phyloP scores from a whole-genome alignment of 805 yeast genomes.

The Henningerozyma blattae region DNA sequence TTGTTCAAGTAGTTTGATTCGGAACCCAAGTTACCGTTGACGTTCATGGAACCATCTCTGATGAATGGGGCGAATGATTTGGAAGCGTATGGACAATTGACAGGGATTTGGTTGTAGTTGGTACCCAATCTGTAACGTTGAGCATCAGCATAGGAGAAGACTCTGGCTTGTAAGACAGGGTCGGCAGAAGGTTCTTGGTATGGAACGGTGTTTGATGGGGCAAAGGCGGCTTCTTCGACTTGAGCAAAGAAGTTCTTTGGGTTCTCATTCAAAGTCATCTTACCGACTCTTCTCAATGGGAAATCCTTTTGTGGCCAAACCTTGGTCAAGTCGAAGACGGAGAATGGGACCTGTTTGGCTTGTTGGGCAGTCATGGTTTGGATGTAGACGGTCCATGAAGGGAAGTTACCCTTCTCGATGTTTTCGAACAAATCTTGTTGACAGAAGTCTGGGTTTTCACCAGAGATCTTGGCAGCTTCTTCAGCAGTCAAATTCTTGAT shows the following conservation, averaged over 20 bases:
- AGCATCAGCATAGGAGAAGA: slow-evolving; percentile 76
- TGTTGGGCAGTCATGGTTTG: slow-evolving; percentile 81
- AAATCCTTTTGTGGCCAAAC: slow-evolving; percentile 83
- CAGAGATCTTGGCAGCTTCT: slow-evolving; percentile 56
- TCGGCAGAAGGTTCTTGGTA: slow-evolving; percentile 75
- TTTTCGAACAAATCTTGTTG: slow-evolving; percentile 70
- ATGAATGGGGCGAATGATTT: slow-evolving; percentile 54
- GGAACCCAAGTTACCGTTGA: slow-evolving; percentile 60
- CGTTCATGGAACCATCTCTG: slow-evolving; percentile 73
- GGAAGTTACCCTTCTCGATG: slow-evolving; percentile 66
- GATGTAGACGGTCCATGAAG: slow-evolving; percentile 76
- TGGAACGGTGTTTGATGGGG: slow-evolving; percentile 78
- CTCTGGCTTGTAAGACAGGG: slow-evolving; percentile 72
- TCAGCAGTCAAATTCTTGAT: slow-evolving; percentile 42
- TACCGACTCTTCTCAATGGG: slow-evolving; percentile 82
- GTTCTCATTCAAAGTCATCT: slow-evolving; percentile 66
- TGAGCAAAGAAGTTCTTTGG: slow-evolving; percentile 83
- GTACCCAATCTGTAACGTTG: slow-evolving; percentile 69
- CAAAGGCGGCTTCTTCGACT: slow-evolving; percentile 75
- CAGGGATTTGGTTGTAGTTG: slow-evolving; percentile 78
- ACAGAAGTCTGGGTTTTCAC: slow-evolving; percentile 72
- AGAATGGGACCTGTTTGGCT: slow-evolving; percentile 63
- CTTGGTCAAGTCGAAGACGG: slow-evolving; percentile 83
- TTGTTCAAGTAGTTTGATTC: slow-evolving; percentile 65
- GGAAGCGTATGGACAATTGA: slow-evolving; percentile 64